A percentile compares a stretch with the other conserved stretches of the same genome.
phyloP scores from a whole-genome alignment of 2,329 filamentous ascomycete genomes.

The Xylariales sp. region DNA sequence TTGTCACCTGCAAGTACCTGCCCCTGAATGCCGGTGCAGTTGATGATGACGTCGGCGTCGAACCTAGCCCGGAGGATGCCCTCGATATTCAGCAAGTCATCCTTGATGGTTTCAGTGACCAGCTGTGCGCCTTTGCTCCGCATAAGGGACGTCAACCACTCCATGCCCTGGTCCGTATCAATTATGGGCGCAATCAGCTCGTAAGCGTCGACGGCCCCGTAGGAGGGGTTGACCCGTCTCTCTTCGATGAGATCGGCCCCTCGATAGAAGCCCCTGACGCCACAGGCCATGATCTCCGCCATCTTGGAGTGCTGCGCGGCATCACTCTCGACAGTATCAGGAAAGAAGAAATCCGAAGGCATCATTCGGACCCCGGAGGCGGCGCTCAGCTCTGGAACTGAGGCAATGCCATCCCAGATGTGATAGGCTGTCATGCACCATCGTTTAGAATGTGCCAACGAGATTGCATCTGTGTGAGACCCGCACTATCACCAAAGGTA shows the following conservation, averaged over 20 bases:
- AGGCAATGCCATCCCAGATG: conserved; percentile 34
- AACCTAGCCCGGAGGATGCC: conserved; percentile 25
- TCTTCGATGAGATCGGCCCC: conserved; percentile 30
- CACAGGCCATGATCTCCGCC: conserved; percentile 32
- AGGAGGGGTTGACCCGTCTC: conserved; percentile 23
- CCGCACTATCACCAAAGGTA: no score
- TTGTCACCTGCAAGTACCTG: conserved; percentile 30
- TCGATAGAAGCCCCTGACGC: conserved; percentile 32
- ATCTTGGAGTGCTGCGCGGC: conserved; percentile 30
- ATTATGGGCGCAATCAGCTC: conserved; percentile 39
- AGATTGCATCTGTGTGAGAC: conserved; percentile 34
- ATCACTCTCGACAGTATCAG: conserved; percentile 26
- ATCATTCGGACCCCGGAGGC: conserved; percentile 32
- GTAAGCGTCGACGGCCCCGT: conserved; percentile 37
- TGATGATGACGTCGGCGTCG: conserved; percentile 37
- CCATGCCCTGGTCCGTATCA: conserved; percentile 39
- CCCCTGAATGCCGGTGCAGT: conserved; percentile 34
- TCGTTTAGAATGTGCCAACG: conserved; percentile 31
- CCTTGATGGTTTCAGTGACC: conserved; percentile 30
- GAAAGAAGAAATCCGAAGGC: conserved; percentile 35
- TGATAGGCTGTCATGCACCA: conserved; percentile 38
- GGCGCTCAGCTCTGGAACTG: conserved; percentile 22
- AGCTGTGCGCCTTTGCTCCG: conserved; percentile 33
- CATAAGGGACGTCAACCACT: conserved; percentile 34
- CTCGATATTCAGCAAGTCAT: conserved; percentile 30